Base-by-base conservation (phyloP, 2,329 filamentous ascomycete species). In the Alternaria solani region DNA sequence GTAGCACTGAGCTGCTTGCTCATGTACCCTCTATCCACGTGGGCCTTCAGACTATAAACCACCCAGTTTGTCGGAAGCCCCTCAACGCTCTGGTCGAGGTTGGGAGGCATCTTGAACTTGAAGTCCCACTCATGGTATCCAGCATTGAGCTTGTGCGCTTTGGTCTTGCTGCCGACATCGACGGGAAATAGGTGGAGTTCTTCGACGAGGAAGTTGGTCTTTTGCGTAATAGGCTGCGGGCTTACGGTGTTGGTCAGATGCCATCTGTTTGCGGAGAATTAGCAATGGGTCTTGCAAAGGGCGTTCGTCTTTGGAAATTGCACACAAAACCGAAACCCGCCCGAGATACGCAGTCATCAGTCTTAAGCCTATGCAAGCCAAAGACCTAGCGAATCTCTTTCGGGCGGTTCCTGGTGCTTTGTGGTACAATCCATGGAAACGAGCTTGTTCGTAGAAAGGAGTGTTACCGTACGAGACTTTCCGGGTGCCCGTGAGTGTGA, bases 31-130 rank as follows among this genome's bases (percentile, higher is more conserved):
- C 94, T 84, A 46, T 90, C 91, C 51, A 98, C 89, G 52, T 93
- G 94, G 2, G 94, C 95, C 79, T 96, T 96, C 73, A 99, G 84
- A 67, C 91, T 89, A 80, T 98, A 99, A 48, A 92, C 91, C 61
- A 98, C 89, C 80, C 91, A 94, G 16, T 91, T 94, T 69, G 96
- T 92, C 57, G 87, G 85, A 57, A 98, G 83, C 4, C 95, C 95
- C 80, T 98, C 95, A 41, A 99, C 87, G 73, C 93, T 97, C 84
- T 98, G 95, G 18, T 92, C 87, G 74, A 86, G 77, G 32, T 76
- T 74, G 11, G 76, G 78, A 12, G 79, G 77, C 66, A 84, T 76
- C 60, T 77, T 78, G 69, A 84, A 84, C 62, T 80, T 79, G 67
- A 84, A 84, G 30, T 80, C 78, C 81, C 82, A 84, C 69, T 83